Evolutionary conservation across 2,329 filamentous ascomycete genomes (phyloP).

Genomic region (Aplosporella prunicola): DNA sequence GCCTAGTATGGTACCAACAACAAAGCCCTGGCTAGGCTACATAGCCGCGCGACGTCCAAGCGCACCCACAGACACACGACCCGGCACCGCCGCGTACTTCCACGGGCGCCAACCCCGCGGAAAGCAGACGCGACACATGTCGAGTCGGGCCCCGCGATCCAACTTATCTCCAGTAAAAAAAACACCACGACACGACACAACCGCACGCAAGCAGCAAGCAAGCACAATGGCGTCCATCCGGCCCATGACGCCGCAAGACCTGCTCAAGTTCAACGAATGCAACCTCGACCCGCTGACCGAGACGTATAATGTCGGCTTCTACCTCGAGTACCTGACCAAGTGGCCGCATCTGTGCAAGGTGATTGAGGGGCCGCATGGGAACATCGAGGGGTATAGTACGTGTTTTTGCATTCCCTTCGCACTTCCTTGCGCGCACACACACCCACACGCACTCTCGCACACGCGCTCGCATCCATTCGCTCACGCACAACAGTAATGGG

Average conservation of each 20-base stretch:
- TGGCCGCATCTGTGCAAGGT: conserved; percentile 95
- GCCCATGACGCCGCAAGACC: conserved; percentile 65
- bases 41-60: too few relatives aligned
- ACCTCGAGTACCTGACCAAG: conserved; percentile 88
- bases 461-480: not conserved
- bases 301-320: conserved; percentile 92
- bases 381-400: conserved; percentile 89
- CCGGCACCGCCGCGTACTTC: too few relatives aligned
- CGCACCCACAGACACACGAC: too few relatives aligned
- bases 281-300: conserved; percentile 97
- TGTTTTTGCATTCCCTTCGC: conserved; percentile 12
- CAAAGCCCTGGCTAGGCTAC: too few relatives aligned
- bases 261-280: conserved; percentile 84
- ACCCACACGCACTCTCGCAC: too few relatives aligned
- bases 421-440: not conserved
- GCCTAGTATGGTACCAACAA: too few relatives aligned
- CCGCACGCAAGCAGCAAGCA: too few relatives aligned
- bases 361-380: conserved; percentile 75
- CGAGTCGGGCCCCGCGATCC: too few relatives aligned
- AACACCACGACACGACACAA: too few relatives aligned
- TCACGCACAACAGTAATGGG: conserved; percentile 96
- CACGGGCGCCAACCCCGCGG: too few relatives aligned
- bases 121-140: too few relatives aligned
- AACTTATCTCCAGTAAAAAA: too few relatives aligned
- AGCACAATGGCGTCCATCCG: conserved; percentile 10